These are phyloP conservation scores for Saraca asoca DNA, from an alignment of 331 rosid species.

Conservation along the genomic window DNA sequence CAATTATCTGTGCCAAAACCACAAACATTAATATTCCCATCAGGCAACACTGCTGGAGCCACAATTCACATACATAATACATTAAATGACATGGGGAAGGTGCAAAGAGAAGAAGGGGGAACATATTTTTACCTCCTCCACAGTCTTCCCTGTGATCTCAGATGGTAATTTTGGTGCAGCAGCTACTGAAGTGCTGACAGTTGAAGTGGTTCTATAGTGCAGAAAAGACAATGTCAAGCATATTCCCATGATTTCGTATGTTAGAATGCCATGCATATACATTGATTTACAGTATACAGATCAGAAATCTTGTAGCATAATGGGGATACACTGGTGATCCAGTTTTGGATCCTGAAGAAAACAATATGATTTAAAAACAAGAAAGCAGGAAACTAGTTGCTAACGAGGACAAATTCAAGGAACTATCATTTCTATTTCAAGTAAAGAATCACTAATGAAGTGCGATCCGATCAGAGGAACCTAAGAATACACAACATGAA, in stretches of 20 bases:
- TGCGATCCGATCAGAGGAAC: neutral
- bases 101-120: constrained; percentile 6
- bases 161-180: constrained; percentile 78
- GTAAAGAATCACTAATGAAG: constrained; percentile 2
- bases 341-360: neutral
- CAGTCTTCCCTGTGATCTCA: constrained; percentile 91
- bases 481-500: constrained; percentile 16
- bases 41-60: neutral
- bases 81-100: constrained; percentile 11
- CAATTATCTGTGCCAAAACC: constrained; percentile 17
- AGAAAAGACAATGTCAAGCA: constrained; percentile 35
- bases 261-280: constrained; percentile 24
- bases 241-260: constrained; percentile 13
- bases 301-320: no score
- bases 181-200: constrained; percentile 53
- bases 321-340: neutral
- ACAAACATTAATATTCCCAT: neutral
- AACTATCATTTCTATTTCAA: neutral
- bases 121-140: constrained; percentile 72
- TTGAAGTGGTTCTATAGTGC: constrained; percentile 61
- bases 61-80: neutral
- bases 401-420: neutral
- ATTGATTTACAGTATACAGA: constrained; percentile 9
- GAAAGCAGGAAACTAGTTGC: neutral
- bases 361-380: neutral